Percentiles rank a stretch among this genome's conserved stretches.
Evolutionary conservation across 1,284 basidiomycete species (phyloP).

Genomic region (Abortiporus biennis): DNA sequence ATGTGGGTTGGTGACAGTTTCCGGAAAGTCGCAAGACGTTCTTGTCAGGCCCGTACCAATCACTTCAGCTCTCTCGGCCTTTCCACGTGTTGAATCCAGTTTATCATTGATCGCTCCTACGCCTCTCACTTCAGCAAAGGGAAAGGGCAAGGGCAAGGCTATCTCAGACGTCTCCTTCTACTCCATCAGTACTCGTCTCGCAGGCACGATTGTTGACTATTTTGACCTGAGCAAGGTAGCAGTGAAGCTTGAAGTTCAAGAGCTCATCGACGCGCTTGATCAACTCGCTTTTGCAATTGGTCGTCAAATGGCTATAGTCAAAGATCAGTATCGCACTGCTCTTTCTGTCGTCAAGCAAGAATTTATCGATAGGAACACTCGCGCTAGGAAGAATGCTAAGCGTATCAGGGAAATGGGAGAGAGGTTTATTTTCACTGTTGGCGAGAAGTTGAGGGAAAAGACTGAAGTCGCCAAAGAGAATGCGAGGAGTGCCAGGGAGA

Average conservation of each 20-base stretch:
- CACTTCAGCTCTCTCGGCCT: constrained; percentile 19
- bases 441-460: constrained; percentile 31
- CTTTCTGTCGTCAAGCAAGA: constrained; percentile 40
- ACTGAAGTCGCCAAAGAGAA: constrained; percentile 40
- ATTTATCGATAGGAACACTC: constrained; percentile 45
- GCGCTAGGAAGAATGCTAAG: constrained; percentile 51
- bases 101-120: constrained; percentile 19
- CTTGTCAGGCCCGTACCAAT: constrained; percentile 30
- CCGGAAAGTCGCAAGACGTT: constrained; percentile 34
- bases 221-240: constrained; percentile 38
- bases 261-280: constrained; percentile 57
- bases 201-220: constrained; percentile 43
- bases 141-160: constrained; percentile 14
- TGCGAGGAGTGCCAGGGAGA: constrained; percentile 32
- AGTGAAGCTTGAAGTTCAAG: constrained; percentile 44
- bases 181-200: constrained; percentile 36
- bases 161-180: constrained; percentile 25
- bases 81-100: constrained; percentile 20
- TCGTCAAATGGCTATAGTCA: constrained; percentile 26
- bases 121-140: constrained; percentile 7
- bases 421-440: constrained; percentile 33
- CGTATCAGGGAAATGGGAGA: constrained; percentile 43
- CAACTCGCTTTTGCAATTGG: constrained; percentile 46
- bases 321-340: constrained; percentile 39
- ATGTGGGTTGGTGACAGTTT: constrained; percentile 26